A percentile compares a stretch with the other conserved stretches of the same genome.
These are phyloP conservation scores for Petrea volubilis DNA, from an alignment of 257 asterid species.

Conservation along the genomic window DNA sequence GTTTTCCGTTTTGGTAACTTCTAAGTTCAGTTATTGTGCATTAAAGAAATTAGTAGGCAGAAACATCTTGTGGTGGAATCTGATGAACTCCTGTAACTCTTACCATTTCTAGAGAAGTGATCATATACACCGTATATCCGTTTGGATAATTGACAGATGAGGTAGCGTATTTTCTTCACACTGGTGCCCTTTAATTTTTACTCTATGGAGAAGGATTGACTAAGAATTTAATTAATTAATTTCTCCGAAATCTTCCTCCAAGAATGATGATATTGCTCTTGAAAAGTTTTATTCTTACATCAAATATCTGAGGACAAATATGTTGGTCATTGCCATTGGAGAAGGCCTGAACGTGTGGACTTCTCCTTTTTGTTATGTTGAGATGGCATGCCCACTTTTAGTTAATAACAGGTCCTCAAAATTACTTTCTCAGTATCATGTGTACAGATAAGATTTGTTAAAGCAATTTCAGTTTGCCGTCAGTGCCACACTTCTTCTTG, in stretches of 20 bases:
- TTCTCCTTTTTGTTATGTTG: background rate
- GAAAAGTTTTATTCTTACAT: background rate
- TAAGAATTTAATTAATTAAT: background rate
- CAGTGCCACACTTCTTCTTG: conserved; percentile 7
- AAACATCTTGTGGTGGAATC: conserved; percentile 2
- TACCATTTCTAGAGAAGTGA: background rate
- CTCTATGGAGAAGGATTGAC: background rate
- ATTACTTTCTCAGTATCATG: background rate
- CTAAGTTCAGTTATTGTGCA: conserved; percentile 8
- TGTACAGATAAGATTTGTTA: background rate
- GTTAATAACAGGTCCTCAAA: background rate
- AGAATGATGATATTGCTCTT: background rate
- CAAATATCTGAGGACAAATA: background rate
- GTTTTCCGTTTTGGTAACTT: background rate
- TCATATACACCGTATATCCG: background rate
- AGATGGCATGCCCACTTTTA: background rate
- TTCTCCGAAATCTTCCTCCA: background rate
- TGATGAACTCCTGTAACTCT: background rate
- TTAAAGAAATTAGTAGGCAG: background rate
- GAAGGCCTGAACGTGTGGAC: background rate
- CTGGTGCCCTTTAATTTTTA: conserved; percentile 9
- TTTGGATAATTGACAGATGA: background rate
- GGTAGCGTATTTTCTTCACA: conserved; percentile 12
- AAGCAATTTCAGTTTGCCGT: conserved; percentile 17
- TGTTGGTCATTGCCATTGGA: conserved; percentile 6